Percentiles rank a stretch among this genome's conserved stretches.
Conservation (phyloP, 2,329 filamentous ascomycete species). For the Fusarium caatingaense region DNA sequence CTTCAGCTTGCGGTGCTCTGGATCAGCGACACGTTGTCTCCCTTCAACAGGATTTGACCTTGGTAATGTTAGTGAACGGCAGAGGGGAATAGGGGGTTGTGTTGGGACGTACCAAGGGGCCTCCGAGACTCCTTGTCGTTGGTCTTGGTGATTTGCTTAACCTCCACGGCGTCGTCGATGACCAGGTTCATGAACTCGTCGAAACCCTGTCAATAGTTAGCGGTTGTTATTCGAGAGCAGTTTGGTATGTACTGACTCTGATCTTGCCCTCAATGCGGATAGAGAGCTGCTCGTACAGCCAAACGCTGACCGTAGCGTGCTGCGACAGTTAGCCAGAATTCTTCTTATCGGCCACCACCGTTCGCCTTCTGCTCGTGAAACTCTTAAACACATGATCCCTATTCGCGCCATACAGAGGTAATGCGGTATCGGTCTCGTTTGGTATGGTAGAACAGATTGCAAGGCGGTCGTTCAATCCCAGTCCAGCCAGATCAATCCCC, state of each 20-base stretch:
- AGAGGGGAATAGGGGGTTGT: background rate
- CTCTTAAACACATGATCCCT: background rate
- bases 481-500: background rate
- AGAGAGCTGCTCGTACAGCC: slow-evolving; percentile 95
- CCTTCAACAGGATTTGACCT: slow-evolving; percentile 89
- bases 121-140: slow-evolving; percentile 80
- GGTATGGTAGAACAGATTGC: background rate
- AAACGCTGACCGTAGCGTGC: slow-evolving; percentile 89
- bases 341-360: background rate
- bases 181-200: slow-evolving; percentile 99
- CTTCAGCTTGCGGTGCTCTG: slow-evolving; percentile 61
- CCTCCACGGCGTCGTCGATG: slow-evolving; percentile 93
- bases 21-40: slow-evolving; percentile 88
- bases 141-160: slow-evolving; percentile 84
- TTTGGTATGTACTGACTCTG: slow-evolving; percentile 69
- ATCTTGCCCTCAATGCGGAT: slow-evolving; percentile 98
- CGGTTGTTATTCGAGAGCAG: background rate
- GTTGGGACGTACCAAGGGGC: slow-evolving; percentile 72
- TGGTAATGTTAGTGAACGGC: slow-evolving; percentile 17
- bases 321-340: slow-evolving; percentile 53
- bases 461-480: background rate
- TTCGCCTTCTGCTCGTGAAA: background rate
- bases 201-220: slow-evolving; percentile 75
- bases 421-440: background rate
- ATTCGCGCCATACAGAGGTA: background rate